Evolutionary conservation across 2,329 filamentous ascomycete genomes (phyloP).

Genomic region (Hypomyces rosellus): DNA sequence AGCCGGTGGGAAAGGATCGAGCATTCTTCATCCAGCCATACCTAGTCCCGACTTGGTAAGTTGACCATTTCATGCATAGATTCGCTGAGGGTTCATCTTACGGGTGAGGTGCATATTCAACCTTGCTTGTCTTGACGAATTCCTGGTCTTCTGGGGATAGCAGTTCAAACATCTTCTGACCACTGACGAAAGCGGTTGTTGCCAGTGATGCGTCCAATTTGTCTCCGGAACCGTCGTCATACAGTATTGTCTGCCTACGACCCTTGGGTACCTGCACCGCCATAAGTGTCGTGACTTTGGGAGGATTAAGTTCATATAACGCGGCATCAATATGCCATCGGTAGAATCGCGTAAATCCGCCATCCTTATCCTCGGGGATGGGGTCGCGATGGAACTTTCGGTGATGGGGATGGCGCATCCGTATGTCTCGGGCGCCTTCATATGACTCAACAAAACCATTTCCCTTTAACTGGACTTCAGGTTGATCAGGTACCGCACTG

Average conservation of each 20-base stretch:
- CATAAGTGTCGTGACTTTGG: neutral
- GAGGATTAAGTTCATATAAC: neutral
- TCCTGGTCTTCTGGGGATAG: too few species aligned
- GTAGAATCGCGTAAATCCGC: neutral
- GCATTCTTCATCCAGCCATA: too few species aligned
- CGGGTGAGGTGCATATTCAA: too few species aligned
- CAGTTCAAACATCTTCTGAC: too few species aligned
- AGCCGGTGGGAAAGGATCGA: too few species aligned
- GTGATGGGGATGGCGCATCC: neutral
- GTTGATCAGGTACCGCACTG: neutral
- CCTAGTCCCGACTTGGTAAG: too few species aligned
- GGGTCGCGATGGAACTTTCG: neutral
- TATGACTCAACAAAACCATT: neutral
- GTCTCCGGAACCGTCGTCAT: neutral
- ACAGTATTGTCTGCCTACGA: neutral
- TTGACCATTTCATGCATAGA: too few species aligned
- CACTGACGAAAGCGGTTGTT: too few species aligned
- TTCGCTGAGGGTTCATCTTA: too few species aligned
- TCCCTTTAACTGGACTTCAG: neutral
- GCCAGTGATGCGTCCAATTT: neutral
- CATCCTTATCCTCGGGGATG: neutral
- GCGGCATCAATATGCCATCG: slow-evolving; percentile 2
- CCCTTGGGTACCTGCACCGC: neutral
- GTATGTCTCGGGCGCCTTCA: neutral
- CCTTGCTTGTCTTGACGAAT: too few species aligned